These are phyloP conservation scores for Neostapfia colusana DNA, from an alignment of 176 grass and related monocot genomes.

Conservation along the genomic window DNA sequence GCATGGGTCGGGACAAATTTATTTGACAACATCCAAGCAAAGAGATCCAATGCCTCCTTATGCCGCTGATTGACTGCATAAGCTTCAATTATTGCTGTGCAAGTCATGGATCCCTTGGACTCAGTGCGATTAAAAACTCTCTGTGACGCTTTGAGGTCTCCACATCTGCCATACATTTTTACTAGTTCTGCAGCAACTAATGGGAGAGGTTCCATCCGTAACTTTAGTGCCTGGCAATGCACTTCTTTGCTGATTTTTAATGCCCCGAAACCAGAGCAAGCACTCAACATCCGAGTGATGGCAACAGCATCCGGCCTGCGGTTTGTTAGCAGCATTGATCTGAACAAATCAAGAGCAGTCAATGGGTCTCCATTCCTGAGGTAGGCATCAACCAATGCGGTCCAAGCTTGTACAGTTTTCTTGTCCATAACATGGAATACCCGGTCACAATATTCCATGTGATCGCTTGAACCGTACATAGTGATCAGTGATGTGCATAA, in stretches of 20 bases:
- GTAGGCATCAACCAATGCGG: conserved; percentile 77
- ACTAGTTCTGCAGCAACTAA: conserved; percentile 66
- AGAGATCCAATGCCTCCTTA: conserved; percentile 66
- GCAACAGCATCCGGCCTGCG: conserved; percentile 68
- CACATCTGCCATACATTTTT: conserved; percentile 74
- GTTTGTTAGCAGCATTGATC: conserved; percentile 59
- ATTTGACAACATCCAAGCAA: conserved; percentile 71
- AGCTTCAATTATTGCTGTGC: conserved; percentile 81
- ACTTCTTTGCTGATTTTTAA: conserved; percentile 61
- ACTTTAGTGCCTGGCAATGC: conserved; percentile 68
- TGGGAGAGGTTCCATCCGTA: conserved; percentile 54
- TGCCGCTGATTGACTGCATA: conserved; percentile 59
- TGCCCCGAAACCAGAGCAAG: conserved; percentile 45
- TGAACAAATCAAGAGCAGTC: conserved; percentile 64
- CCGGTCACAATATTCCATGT: conserved; percentile 55
- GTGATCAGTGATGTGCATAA: conserved; percentile 82
- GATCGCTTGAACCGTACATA: conserved; percentile 58
- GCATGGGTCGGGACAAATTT: conserved; percentile 67
- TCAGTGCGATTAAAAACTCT: conserved; percentile 58
- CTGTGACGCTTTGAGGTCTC: conserved; percentile 62
- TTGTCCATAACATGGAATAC: conserved; percentile 69
- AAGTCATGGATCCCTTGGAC: conserved; percentile 75
- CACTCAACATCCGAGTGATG: conserved; percentile 69
- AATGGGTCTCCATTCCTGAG: conserved; percentile 63
- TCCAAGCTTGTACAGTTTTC: conserved; percentile 84